Percentiles rank a stretch among this genome's conserved stretches.
These are phyloP conservation scores for Orobanche coerulescens DNA, from an alignment of 257 asterid species.

Conservation along the genomic window DNA sequence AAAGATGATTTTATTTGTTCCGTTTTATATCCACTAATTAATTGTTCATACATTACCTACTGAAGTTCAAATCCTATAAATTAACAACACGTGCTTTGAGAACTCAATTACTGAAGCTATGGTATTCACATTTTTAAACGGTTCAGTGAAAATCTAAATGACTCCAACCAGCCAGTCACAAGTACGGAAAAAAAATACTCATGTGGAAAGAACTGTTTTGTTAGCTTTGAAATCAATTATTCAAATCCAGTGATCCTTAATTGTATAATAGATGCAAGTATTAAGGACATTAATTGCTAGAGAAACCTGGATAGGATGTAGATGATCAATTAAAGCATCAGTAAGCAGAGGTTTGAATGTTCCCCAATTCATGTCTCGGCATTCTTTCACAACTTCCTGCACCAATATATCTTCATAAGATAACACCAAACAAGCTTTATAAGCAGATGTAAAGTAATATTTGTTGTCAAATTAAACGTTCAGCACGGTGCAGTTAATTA, in stretches of 20 bases:
- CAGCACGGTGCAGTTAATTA: neutral
- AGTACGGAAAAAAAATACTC: neutral
- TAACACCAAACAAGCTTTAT: neutral
- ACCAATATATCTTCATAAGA: constrained; percentile 17
- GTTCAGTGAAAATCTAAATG: neutral
- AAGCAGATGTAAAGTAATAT: neutral
- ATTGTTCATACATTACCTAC: neutral
- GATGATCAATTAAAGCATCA: constrained; percentile 79
- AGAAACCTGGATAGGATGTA: constrained; percentile 85
- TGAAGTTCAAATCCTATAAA: neutral
- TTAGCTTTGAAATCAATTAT: neutral
- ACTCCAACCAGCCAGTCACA: constrained; percentile 14
- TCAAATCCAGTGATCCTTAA: neutral
- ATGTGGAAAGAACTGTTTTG: neutral
- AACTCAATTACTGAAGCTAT: neutral
- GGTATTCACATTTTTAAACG: neutral
- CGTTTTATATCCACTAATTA: neutral
- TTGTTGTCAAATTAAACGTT: neutral
- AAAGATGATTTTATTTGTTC: neutral
- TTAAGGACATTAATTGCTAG: constrained; percentile 10
- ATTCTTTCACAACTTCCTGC: constrained; percentile 85
- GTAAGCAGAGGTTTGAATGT: constrained; percentile 67
- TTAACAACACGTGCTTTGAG: neutral
- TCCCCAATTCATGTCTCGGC: constrained; percentile 89
- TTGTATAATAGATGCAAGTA: neutral